Evolutionary conservation across 2,329 filamentous ascomycete species (phyloP), one percentile per base, ranked within the genome.

Genomic region (Kalmusia sp.): DNA sequence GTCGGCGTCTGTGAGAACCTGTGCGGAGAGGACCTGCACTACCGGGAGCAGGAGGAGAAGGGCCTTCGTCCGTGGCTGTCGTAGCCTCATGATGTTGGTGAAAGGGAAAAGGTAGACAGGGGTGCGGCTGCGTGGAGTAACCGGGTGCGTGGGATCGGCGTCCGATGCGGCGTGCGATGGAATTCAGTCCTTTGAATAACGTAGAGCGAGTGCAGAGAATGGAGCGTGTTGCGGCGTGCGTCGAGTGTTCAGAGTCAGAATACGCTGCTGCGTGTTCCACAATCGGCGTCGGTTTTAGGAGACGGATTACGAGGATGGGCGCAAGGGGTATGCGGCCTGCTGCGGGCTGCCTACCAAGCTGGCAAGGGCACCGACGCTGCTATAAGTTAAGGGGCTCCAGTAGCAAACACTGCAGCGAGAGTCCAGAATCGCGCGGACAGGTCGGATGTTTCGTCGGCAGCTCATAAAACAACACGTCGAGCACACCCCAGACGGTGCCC

Each of bases 1-100:
- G 40, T 68, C 61, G 55, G 57, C 30, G 49, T 69, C 70, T 55
- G 72, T 65, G 34, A 78, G 65, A 41, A 80, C 65, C 22, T 78
- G 72, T 31, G 79, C 76, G 22, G 82, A 83, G 55, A 88, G 72
- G 30, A 80, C 81, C 25, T 85, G 82, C 31, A 88, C 74, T 1
- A 88, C 79, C 31, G 90, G 80, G 28, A 90, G 77, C 44, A 90
- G 72, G 21, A 89, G 71, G 37, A 74, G 60, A 45, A 73, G 59
- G 30, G 64, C 57, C 25, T 84, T 79, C 51, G 81, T 82, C 55
- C 79, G 77, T 50, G 75, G 76, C 57, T 79, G 79, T 74, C 80
- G 80, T 64, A 88, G 75, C 75, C 81, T 86, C 87, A 90, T 90
- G 61, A 62, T 66, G 68, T 48, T 53, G 61, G 44, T 48, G 49